A percentile compares a stretch with the other conserved stretches of the same genome.
These are phyloP conservation scores for Naganishia kalamii DNA, from an alignment of 768 basidiomycete species.

Conservation along the genomic window DNA sequence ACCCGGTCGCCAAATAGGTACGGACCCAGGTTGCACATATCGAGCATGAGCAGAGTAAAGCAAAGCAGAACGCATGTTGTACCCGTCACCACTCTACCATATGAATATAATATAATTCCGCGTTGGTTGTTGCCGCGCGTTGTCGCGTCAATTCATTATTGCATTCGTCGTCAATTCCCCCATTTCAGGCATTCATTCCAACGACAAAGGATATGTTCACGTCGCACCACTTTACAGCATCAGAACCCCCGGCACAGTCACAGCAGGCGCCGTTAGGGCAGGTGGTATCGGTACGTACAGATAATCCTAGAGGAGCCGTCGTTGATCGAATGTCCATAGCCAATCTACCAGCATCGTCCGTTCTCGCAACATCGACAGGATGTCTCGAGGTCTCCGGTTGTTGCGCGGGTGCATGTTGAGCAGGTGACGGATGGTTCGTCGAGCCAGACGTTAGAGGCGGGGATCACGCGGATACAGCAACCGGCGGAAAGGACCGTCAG, in stretches of 20 bases:
- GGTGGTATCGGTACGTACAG: no score
- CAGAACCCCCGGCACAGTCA: neutral
- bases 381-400: no score
- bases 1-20: neutral
- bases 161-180: neutral
- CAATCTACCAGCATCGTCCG: no score
- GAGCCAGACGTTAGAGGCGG: neutral
- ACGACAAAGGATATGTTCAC: neutral
- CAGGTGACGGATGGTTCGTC: no score
- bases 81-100: neutral
- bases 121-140: neutral
- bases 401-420: neutral
- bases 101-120: neutral
- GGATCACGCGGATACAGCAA: neutral
- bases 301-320: no score
- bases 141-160: neutral
- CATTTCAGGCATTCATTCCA: neutral
- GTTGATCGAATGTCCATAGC: no score
- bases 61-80: neutral
- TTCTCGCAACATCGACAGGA: no score
- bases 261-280: no score
- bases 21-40: neutral
- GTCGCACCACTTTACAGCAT: no score
- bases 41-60: neutral
- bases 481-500: neutral